Evolutionary conservation across 2,329 filamentous ascomycete species (phyloP).

Genomic region (Paraphaeosphaeria sporulosa): DNA sequence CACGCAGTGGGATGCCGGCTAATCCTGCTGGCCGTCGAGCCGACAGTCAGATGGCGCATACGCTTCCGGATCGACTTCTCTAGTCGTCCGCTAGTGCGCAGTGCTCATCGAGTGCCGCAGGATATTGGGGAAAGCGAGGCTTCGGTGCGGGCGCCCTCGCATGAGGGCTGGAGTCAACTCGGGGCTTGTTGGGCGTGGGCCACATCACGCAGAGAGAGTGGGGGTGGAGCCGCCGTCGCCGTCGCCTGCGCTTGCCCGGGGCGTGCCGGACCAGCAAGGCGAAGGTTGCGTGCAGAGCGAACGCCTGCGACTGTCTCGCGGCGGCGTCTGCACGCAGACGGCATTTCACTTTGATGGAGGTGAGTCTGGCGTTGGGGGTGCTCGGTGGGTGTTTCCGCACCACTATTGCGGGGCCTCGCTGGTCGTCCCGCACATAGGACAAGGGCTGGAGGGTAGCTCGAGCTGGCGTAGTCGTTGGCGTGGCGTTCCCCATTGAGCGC

Average conservation of each 20-base stretch:
- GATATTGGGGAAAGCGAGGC: too few species aligned
- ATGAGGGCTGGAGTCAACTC: slow-evolving; percentile 8
- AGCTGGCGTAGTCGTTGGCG: slow-evolving; percentile 21
- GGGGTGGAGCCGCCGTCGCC: neutral
- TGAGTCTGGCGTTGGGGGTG: neutral
- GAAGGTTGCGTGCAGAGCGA: neutral
- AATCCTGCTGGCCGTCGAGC: slow-evolving; percentile 35
- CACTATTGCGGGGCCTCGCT: slow-evolving; percentile 17
- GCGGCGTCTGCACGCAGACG: neutral
- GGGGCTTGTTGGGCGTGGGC: slow-evolving; percentile 15
- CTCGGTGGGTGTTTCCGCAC: slow-evolving; percentile 18
- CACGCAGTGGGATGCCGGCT: slow-evolving; percentile 33
- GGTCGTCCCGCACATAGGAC: slow-evolving; percentile 4
- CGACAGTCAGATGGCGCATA: too few species aligned
- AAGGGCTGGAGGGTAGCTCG: slow-evolving; percentile 7
- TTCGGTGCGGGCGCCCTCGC: neutral
- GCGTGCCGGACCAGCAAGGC: too few species aligned
- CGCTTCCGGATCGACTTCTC: slow-evolving; percentile 26
- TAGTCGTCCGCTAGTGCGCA: slow-evolving; percentile 29
- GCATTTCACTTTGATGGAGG: too few species aligned
- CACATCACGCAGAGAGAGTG: too few species aligned
- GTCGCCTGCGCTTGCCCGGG: too few species aligned
- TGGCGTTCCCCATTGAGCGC: slow-evolving; percentile 15
- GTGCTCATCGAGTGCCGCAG: slow-evolving; percentile 27
- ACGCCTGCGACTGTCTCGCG: neutral